Conservation (phyloP, 306 rosid species). For the Inga oerstediana region DNA sequence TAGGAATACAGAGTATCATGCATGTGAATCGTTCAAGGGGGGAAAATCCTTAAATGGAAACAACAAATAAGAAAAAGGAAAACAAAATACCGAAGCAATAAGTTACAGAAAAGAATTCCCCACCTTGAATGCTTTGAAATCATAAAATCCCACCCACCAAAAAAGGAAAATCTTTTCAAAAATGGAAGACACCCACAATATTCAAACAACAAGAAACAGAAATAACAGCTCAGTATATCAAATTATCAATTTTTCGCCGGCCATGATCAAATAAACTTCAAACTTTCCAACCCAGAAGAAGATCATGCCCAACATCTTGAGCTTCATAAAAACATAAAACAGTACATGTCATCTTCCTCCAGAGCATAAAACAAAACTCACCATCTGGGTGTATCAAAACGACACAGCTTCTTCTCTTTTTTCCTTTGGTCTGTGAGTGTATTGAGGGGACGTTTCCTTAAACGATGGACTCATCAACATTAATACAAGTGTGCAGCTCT, state of each 20-base stretch:
- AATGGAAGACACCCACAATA: slow-evolving; percentile 36
- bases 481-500: slow-evolving; percentile 41
- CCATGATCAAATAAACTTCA: slow-evolving; percentile 16
- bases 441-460: slow-evolving; percentile 12
- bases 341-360: slow-evolving; percentile 26
- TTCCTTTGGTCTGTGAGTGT: not conserved
- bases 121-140: slow-evolving; percentile 1
- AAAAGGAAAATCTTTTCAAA: slow-evolving; percentile 30
- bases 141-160: not conserved
- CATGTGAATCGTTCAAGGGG: not conserved
- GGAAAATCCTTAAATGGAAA: not conserved
- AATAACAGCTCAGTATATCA: slow-evolving; percentile 15
- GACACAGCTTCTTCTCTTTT: not conserved
- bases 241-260: not conserved
- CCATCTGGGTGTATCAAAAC: not conserved
- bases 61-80: not conserved
- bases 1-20: not conserved
- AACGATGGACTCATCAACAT: slow-evolving; percentile 35
- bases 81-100: not conserved
- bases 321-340: slow-evolving; percentile 22
- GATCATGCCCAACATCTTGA: slow-evolving; percentile 31
- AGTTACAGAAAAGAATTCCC: slow-evolving; percentile 21
- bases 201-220: slow-evolving; percentile 10
- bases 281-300: slow-evolving; percentile 15
- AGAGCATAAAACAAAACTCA: slow-evolving; percentile 23